Conservation (phyloP, 495 filamentous ascomycete genomes). For the Penicillium lividum region DNA sequence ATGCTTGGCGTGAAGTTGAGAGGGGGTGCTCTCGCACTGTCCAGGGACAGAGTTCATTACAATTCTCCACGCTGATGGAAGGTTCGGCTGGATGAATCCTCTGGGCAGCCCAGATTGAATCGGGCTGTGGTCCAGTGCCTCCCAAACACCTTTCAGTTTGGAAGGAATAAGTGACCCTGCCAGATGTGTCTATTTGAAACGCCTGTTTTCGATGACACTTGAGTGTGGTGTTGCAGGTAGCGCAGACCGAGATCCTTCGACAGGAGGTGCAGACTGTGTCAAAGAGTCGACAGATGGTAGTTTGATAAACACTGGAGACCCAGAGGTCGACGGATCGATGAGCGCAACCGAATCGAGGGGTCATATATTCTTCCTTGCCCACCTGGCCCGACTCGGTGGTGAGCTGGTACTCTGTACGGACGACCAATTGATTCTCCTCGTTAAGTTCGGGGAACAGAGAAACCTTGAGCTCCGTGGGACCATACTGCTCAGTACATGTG, state of each 20-base stretch:
- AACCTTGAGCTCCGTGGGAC: conserved; percentile 38
- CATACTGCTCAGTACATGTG: conserved; percentile 46
- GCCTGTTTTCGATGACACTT: conserved; percentile 43
- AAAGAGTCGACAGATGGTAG: conserved; percentile 41
- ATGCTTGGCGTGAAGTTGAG: conserved; percentile 36
- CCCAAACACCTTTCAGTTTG: conserved; percentile 45
- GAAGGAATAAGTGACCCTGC: conserved; percentile 40
- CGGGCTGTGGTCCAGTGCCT: conserved; percentile 28
- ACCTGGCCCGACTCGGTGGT: conserved; percentile 40
- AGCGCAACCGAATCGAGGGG: conserved; percentile 48
- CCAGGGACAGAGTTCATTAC: conserved; percentile 48
- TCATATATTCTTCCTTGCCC: conserved; percentile 46
- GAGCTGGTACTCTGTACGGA: conserved; percentile 47
- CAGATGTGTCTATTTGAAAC: conserved; percentile 25
- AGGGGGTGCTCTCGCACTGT: conserved; percentile 45
- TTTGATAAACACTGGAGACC: conserved; percentile 47
- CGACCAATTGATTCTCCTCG: conserved; percentile 32
- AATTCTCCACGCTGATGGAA: conserved; percentile 40
- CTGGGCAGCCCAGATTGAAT: conserved; percentile 37
- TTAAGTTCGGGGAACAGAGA: conserved; percentile 43
- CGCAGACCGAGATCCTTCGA: conserved; percentile 43
- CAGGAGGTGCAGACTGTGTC: conserved; percentile 43
- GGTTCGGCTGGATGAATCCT: conserved; percentile 46
- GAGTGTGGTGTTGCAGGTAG: conserved; percentile 39
- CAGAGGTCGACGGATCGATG: conserved; percentile 50